These are phyloP conservation scores for Halophytophthora batemanensis DNA, from an alignment of 352 stramenopile genomes.

Conservation along the genomic window DNA sequence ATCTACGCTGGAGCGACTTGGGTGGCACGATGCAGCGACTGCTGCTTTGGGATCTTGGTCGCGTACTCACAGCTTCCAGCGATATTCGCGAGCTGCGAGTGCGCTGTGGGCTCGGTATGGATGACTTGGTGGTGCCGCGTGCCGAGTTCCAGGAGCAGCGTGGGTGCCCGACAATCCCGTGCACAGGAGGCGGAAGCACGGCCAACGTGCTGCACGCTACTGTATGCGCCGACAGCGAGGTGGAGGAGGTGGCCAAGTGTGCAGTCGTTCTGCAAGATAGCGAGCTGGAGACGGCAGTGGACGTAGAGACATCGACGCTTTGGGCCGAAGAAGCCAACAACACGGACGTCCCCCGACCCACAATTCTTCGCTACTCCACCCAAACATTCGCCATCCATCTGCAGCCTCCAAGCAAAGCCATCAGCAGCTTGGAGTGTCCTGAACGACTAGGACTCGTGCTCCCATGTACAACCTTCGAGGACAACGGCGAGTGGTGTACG, in stretches of 20 bases:
- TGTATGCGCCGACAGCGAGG: slow-evolving; percentile 27
- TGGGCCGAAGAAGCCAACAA: slow-evolving; percentile 52
- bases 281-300: slow-evolving; percentile 14
- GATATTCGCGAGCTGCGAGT: slow-evolving; percentile 24
- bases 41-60: slow-evolving; percentile 55
- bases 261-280: slow-evolving; percentile 21
- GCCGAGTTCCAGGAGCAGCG: slow-evolving; percentile 24
- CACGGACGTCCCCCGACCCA: slow-evolving; percentile 35
- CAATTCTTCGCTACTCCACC: slow-evolving; percentile 27
- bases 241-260: slow-evolving; percentile 31
- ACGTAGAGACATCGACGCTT: slow-evolving; percentile 24
- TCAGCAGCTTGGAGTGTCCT: slow-evolving; percentile 12
- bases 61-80: slow-evolving; percentile 27
- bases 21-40: slow-evolving; percentile 47
- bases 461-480: slow-evolving; percentile 31
- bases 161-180: slow-evolving; percentile 24
- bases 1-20: slow-evolving; percentile 33
- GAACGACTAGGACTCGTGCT: slow-evolving; percentile 29
- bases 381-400: slow-evolving; percentile 41
- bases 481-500: slow-evolving; percentile 34
- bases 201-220: slow-evolving; percentile 11
- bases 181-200: slow-evolving; percentile 12
- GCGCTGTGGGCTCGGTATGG: slow-evolving; percentile 41
- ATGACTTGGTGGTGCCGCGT: slow-evolving; percentile 31
- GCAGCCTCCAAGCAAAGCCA: slow-evolving; percentile 4